A percentile compares a stretch with the other conserved stretches of the same genome.
Evolutionary conservation across 148 eudicot species (phyloP).

Genomic region (Camellia granthamiana): DNA sequence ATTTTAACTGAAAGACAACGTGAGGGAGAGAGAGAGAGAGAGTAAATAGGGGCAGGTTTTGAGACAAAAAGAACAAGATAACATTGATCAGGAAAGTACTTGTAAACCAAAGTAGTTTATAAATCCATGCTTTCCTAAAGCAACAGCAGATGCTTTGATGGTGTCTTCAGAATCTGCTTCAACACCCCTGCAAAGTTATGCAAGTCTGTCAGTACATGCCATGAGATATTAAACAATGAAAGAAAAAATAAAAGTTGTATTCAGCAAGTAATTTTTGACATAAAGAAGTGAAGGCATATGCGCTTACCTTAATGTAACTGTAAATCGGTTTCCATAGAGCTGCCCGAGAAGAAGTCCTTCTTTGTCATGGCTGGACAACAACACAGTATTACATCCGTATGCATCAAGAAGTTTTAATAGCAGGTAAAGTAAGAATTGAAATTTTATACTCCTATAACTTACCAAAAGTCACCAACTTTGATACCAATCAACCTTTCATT

Average conservation of each 20-base stretch:
- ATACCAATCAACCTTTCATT: conserved; percentile 79
- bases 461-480: conserved; percentile 95
- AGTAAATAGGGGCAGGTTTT: background rate
- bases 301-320: conserved; percentile 73
- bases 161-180: conserved; percentile 77
- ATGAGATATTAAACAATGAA: background rate
- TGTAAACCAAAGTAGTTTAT: conserved; percentile 94
- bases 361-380: conserved; percentile 68
- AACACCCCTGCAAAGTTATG: conserved; percentile 55
- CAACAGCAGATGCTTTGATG: conserved; percentile 67
- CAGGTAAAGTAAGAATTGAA: conserved; percentile 14
- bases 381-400: conserved; percentile 20
- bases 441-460: conserved; percentile 19
- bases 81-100: conserved; percentile 34
- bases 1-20: background rate
- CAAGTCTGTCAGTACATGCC: conserved; percentile 17
- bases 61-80: conserved; percentile 7
- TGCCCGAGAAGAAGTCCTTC: conserved; percentile 92
- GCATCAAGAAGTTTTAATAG: background rate
- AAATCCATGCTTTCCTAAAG: conserved; percentile 78
- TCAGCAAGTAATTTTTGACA: background rate
- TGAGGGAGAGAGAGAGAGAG: background rate
- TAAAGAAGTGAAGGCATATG: background rate
- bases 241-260: background rate
- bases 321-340: conserved; percentile 85